Conservation (phyloP, 2,329 filamentous ascomycete genomes). For the Apiospora arundinis region DNA sequence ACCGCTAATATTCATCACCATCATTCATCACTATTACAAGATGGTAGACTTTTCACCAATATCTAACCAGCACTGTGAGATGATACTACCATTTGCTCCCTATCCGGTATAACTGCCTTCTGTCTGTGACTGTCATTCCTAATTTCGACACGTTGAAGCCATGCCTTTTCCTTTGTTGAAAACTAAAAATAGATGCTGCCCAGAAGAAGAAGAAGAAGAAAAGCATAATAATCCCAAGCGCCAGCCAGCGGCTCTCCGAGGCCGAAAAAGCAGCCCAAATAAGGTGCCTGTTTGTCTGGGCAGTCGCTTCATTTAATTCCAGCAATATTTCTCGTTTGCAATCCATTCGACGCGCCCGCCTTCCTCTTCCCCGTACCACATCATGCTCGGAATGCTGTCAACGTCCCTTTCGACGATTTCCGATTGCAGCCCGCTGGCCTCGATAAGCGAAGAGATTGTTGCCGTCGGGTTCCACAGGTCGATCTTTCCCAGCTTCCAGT, state of each 20-base stretch:
- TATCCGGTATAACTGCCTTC: background rate
- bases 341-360: conserved; percentile 70
- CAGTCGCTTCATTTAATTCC: conserved; percentile 45
- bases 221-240: background rate
- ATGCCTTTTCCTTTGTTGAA: background rate
- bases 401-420: conserved; percentile 61
- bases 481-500: conserved; percentile 74
- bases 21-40: background rate
- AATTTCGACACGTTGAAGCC: background rate
- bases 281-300: background rate
- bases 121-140: background rate
- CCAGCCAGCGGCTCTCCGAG: background rate
- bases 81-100: background rate
- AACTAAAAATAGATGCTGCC: background rate
- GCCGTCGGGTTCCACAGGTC: conserved; percentile 84
- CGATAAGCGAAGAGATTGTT: conserved; percentile 54
- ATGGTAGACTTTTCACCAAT: background rate
- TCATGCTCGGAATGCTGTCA: conserved; percentile 73
- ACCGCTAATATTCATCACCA: no score
- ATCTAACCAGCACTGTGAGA: background rate
- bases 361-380: conserved; percentile 68
- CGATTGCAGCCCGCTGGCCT: conserved; percentile 54
- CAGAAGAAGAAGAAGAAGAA: background rate
- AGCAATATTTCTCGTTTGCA: conserved; percentile 78
- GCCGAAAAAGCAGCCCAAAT: background rate